phyloP scores from a whole-genome alignment of 2,329 filamentous ascomycete species.

The Ascochyta koolunga region DNA sequence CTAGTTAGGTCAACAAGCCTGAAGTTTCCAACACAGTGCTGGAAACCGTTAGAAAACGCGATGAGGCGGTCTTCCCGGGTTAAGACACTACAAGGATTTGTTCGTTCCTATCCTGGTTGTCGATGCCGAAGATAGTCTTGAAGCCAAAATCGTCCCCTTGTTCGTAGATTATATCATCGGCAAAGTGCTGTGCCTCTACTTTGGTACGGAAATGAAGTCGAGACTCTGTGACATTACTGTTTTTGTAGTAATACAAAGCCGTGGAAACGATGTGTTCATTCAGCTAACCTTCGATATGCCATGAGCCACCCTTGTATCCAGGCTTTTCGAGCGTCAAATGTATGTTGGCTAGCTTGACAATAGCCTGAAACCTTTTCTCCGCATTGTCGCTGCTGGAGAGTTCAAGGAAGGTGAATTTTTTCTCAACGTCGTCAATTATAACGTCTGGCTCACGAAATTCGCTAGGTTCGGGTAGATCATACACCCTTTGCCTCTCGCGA shows the following conservation, averaged over 20 bases:
- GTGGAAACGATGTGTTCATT: conserved; percentile 70
- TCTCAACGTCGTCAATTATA: conserved; percentile 1
- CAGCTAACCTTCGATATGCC: conserved; percentile 55
- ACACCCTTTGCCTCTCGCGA: background rate
- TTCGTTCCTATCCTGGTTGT: conserved; percentile 1
- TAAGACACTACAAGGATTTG: conserved; percentile 55
- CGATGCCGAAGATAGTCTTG: conserved; percentile 4
- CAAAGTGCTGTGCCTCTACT: background rate
- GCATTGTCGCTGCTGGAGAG: background rate
- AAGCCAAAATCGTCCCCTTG: conserved; percentile 7
- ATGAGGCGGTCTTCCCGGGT: conserved; percentile 58
- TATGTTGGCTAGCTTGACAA: conserved; percentile 66
- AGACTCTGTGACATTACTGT: conserved; percentile 60
- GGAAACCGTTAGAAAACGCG: conserved; percentile 58
- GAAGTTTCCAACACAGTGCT: conserved; percentile 48
- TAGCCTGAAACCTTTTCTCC: conserved; percentile 57
- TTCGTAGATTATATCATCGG: conserved; percentile 7
- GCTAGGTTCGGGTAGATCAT: conserved; percentile 2
- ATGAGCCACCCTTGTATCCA: conserved; percentile 58
- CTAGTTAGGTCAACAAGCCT: conserved; percentile 55
- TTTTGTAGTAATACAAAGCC: conserved; percentile 66
- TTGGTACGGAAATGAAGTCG: conserved; percentile 26
- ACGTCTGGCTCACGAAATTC: background rate
- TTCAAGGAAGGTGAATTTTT: conserved; percentile 10
- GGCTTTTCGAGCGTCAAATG: conserved; percentile 64